phyloP scores from a whole-genome alignment of 2,329 filamentous ascomycete species.

The Alternaria gaisen region DNA sequence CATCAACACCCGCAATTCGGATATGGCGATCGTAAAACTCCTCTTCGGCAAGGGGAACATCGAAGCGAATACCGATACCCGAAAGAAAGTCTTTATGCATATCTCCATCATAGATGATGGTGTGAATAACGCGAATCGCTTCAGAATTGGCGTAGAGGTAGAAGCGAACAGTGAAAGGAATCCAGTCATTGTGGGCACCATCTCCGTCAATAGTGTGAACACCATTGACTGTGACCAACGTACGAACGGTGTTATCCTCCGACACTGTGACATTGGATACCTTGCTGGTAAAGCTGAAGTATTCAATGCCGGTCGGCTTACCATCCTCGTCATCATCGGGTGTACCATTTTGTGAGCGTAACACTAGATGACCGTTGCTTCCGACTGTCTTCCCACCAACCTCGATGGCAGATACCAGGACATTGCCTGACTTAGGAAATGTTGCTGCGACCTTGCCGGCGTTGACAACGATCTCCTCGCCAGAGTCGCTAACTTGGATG shows the following conservation, averaged over 20 bases:
- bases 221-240: slow-evolving; percentile 59
- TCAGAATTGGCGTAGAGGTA: slow-evolving; percentile 68
- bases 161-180: slow-evolving; percentile 65
- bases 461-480: slow-evolving; percentile 36
- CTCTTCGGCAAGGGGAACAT: slow-evolving; percentile 63
- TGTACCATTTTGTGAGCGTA: slow-evolving; percentile 62
- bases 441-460: slow-evolving; percentile 46
- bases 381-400: slow-evolving; percentile 54
- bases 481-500: slow-evolving; percentile 37
- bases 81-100: slow-evolving; percentile 61
- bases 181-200: slow-evolving; percentile 56
- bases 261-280: slow-evolving; percentile 63
- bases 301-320: slow-evolving; percentile 50
- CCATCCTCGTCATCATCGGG: slow-evolving; percentile 52
- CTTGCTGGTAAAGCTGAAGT: slow-evolving; percentile 60
- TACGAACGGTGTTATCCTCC: slow-evolving; percentile 53
- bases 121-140: slow-evolving; percentile 64
- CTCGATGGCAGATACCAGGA: slow-evolving; percentile 42
- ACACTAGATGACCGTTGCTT: slow-evolving; percentile 56
- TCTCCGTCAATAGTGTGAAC: slow-evolving; percentile 43
- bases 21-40: slow-evolving; percentile 68
- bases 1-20: slow-evolving; percentile 63
- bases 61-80: slow-evolving; percentile 64
- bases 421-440: slow-evolving; percentile 46
- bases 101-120: slow-evolving; percentile 64